These are phyloP conservation scores for Quercus rubra DNA, from an alignment of 306 rosid genomes.

Conservation along the genomic window DNA sequence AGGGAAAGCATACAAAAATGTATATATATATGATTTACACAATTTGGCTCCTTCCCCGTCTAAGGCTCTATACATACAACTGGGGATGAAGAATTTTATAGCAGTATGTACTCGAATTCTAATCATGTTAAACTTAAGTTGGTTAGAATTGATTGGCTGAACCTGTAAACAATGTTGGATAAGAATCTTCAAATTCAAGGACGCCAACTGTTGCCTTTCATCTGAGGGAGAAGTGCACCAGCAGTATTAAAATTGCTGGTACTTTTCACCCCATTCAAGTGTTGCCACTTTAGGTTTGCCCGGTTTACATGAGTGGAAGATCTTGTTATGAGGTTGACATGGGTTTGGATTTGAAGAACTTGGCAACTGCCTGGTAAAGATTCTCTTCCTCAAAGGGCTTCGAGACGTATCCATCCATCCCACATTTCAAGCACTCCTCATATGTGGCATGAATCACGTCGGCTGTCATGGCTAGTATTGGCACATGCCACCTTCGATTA, in stretches of 20 bases:
- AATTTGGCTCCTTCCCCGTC: conserved; percentile 34
- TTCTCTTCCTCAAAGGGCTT: conserved; percentile 98
- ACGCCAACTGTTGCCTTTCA: conserved; percentile 6
- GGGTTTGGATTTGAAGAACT: conserved; percentile 60
- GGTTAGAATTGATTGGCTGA: conserved; percentile 41
- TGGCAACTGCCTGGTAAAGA: conserved; percentile 80
- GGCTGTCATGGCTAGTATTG: conserved; percentile 95
- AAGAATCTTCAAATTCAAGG: conserved; percentile 3
- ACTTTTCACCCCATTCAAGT: not conserved
- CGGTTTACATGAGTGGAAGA: not conserved
- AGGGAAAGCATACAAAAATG: conserved; percentile 37
- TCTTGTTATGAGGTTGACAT: conserved; percentile 26
- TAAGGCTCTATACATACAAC: conserved; percentile 48
- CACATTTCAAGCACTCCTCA: conserved; percentile 74
- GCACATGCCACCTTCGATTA: conserved; percentile 55
- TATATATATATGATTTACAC: conserved; percentile 52
- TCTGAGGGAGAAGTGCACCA: conserved; percentile 16
- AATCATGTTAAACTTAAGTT: conserved; percentile 35
- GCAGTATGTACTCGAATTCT: conserved; percentile 32
- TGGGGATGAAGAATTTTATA: conserved; percentile 35
- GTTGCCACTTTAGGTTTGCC: not conserved
- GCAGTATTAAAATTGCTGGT: conserved; percentile 35
- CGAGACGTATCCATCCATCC: conserved; percentile 97
- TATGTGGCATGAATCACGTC: conserved; percentile 93
- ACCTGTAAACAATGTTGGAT: conserved; percentile 16